These are phyloP conservation scores for Venturia effusa DNA, from an alignment of 2,329 filamentous ascomycete genomes.

Conservation along the genomic window DNA sequence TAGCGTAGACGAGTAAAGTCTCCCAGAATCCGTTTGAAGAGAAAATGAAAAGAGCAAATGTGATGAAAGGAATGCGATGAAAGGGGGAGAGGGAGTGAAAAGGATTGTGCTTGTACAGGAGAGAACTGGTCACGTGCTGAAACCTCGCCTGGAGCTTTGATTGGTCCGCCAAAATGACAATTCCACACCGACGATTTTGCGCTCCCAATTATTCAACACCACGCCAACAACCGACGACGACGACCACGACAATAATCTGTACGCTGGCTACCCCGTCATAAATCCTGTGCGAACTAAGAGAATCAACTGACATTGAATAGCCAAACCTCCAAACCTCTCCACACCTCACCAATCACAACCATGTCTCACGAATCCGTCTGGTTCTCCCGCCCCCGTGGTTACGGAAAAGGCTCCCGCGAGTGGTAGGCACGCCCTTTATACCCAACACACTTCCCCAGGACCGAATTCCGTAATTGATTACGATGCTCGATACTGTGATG, in stretches of 20 bases:
- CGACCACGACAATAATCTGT: background rate
- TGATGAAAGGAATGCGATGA: background rate
- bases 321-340: background rate
- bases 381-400: constrained; percentile 95
- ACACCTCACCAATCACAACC: constrained; percentile 33
- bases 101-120: background rate
- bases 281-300: background rate
- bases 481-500: background rate
- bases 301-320: background rate
- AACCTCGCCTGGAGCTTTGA: background rate
- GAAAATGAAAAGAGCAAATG: too few relatives aligned
- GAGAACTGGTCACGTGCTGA: background rate
- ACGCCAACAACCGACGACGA: background rate
- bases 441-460: background rate
- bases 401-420: constrained; percentile 89
- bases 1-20: too few relatives aligned
- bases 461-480: constrained; percentile 9
- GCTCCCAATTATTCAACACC: background rate
- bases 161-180: background rate
- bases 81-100: background rate
- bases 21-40: too few relatives aligned
- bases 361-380: constrained; percentile 96
- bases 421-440: constrained; percentile 55
- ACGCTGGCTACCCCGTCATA: background rate
- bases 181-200: background rate